Evolutionary conservation across 768 basidiomycete genomes (phyloP).

Genomic region (Leucosporidium scottii): DNA sequence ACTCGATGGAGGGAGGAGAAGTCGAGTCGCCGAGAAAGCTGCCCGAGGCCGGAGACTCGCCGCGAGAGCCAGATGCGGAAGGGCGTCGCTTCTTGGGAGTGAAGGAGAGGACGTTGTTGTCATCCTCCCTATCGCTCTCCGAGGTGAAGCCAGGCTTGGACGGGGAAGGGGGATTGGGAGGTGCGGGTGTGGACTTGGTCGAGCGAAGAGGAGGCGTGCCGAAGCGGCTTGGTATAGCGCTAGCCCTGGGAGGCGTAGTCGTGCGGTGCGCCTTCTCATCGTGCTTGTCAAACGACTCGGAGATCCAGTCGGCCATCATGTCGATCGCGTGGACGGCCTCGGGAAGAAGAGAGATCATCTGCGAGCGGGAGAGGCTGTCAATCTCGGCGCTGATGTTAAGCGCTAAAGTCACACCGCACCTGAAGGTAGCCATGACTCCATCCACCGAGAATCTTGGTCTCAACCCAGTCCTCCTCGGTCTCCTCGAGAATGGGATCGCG

Average conservation of each 20-base stretch:
- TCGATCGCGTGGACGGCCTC: constrained; percentile 72
- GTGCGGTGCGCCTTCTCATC: constrained; percentile 16
- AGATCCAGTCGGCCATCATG: constrained; percentile 86
- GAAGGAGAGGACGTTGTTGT: constrained; percentile 29
- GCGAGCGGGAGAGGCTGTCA: constrained; percentile 46
- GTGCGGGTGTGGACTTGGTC: no score
- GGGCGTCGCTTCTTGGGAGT: constrained; percentile 17
- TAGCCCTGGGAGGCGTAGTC: background rate
- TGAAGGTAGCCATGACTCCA: constrained; percentile 82
- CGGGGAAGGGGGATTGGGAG: background rate
- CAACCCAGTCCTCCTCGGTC: constrained; percentile 89
- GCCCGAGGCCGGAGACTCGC: background rate
- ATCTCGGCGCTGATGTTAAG: background rate
- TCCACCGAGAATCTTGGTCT: constrained; percentile 83
- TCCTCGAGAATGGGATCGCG: constrained; percentile 48
- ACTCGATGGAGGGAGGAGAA: background rate
- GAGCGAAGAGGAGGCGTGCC: background rate
- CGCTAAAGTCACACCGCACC: background rate
- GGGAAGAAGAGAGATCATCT: constrained; percentile 79
- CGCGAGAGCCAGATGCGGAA: background rate
- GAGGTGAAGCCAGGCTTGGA: background rate
- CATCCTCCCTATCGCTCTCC: constrained; percentile 6
- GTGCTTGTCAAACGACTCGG: constrained; percentile 56
- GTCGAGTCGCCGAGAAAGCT: background rate
- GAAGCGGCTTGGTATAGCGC: background rate